Percentiles rank a stretch among this genome's conserved stretches.
Evolutionary conservation across 768 basidiomycete genomes (phyloP).

Genomic region (Heimioporus sp.): DNA sequence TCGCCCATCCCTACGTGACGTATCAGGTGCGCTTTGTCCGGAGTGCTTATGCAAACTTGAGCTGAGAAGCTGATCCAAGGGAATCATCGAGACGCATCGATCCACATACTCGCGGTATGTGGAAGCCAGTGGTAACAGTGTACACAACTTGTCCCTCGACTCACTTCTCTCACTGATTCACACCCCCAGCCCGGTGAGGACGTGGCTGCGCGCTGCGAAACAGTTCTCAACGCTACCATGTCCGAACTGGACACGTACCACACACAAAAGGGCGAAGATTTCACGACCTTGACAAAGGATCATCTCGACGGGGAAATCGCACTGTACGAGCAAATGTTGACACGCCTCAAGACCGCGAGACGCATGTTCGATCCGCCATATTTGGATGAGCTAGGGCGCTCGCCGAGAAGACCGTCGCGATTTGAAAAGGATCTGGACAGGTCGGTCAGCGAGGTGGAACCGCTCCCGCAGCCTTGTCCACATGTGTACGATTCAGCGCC

Average conservation of each 20-base stretch:
- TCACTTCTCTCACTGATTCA: constrained; percentile 2
- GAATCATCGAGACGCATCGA: constrained; percentile 71
- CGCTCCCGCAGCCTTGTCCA: constrained; percentile 70
- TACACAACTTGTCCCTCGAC: constrained; percentile 7
- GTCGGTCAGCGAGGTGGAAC: constrained; percentile 41
- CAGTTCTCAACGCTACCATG: constrained; percentile 84
- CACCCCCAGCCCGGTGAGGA: constrained; percentile 56
- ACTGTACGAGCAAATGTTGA: constrained; percentile 69
- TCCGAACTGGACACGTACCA: constrained; percentile 86
- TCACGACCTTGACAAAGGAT: constrained; percentile 54
- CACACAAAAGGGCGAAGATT: constrained; percentile 69
- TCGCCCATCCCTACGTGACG: constrained; percentile 70
- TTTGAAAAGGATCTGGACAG: constrained; percentile 73
- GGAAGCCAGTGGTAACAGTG: constrained; percentile 41
- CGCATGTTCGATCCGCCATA: constrained; percentile 48
- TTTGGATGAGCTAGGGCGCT: constrained; percentile 45
- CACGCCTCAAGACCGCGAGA: constrained; percentile 57
- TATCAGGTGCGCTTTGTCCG: constrained; percentile 52
- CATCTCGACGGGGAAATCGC: constrained; percentile 79
- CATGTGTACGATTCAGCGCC: constrained; percentile 77
- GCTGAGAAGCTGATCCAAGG: constrained; percentile 36
- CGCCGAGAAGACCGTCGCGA: constrained; percentile 63
- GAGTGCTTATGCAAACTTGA: background rate
- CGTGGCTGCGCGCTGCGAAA: constrained; percentile 75
- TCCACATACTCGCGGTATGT: constrained; percentile 66